Evolutionary conservation across 495 filamentous ascomycete species (phyloP), one percentile per base, ranked within the genome.

Genomic region (Margaritispora aquatica): DNA sequence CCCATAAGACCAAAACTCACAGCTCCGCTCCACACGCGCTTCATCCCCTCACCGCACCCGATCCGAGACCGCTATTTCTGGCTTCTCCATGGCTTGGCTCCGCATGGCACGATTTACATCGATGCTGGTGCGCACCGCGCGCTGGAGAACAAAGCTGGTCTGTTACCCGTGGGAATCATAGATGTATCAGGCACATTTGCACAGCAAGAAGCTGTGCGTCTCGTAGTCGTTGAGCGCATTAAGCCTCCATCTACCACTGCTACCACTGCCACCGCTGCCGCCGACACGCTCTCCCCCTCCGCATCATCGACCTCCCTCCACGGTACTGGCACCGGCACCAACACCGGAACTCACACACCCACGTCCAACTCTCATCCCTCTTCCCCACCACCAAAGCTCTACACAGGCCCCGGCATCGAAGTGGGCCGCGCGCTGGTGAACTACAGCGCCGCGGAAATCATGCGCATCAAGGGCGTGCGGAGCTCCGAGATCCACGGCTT

Each of bases 11-110:
- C 61, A 58, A 29, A 36, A 49, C n/a, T 48, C 17, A 36, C 49
- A 34, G 58, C 41, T 38, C 55, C 55, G 51, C 77, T 96, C 0
- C 94, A 98, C 64, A 98, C 94, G 15, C 85, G 94, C 55, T 98
- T 98, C 73, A 80, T 96, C 17, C 90, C 91, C 3, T 90, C 89
- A n/a, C 78, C 83, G 0, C 82, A 88, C 23, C 90, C 93, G 0
- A 91, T 98, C 24, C 85, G 90, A 41, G 94, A 96, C 64, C 87
- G 92, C 49, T 89, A 91, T 64, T 97, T 98, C 79, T 97, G 95
- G 94, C 84, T 98, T 51, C 84, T 97, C 0, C 88, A 98, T 67
- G 94, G 94, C 24, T 82, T 97, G n/a, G 85, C 87, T 2, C 89
- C 95, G 2, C 90, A 94, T 63, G 94, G 94, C 1, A 96, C 87